Base-by-base conservation (phyloP, 176 grass and related monocot species). In the Elaeis guineensis region DNA sequence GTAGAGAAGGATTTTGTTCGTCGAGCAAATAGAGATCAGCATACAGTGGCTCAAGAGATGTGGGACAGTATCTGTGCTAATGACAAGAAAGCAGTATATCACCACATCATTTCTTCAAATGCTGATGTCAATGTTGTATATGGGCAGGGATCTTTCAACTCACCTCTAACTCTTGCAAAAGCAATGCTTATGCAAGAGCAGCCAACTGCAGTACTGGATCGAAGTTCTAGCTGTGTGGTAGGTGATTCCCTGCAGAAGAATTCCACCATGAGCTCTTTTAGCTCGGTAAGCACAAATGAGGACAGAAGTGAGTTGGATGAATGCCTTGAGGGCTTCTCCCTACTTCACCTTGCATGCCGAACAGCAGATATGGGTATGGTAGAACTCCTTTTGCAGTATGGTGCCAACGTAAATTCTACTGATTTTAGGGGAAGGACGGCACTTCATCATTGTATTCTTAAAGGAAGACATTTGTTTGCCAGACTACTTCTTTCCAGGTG, bases 371-470 rank as follows among this genome's bases (percentile, higher is more conserved):
- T 98, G 26, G 88, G 94, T 9, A 93, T 98, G 94, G 78, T 93
- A 78, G 94, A 98, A 57, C 83, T 98, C 25, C 84, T 98, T 30
- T 53, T 98, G 79, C 94, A 98, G 64, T 98, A 98, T 58, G 88
- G 94, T 3, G 88, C 94, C 22, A 83, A 78, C 65, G 60, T 85
- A 51, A 98, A 98, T 71, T 71, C 79, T 51, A 60, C 59, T 14
- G 88, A 98, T 78, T 72, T 54, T 4, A 87, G 73, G 61, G 78
- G 84, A 1, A 63, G 79, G 19, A 82, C 84, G 0, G 88, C 94
- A 12, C 94, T 98, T 77, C 94, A 98, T 66, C 94, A 93, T 72
- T 89, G 84, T 54, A 80, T 98, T 63, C 68, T 93, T 69, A 93
- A 89, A 81, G 88, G 79, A 30, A 69, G 82, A 21, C 77, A 65